phyloP scores from a whole-genome alignment of 805 yeast genomes.

The Metschnikowia peoriensis region DNA sequence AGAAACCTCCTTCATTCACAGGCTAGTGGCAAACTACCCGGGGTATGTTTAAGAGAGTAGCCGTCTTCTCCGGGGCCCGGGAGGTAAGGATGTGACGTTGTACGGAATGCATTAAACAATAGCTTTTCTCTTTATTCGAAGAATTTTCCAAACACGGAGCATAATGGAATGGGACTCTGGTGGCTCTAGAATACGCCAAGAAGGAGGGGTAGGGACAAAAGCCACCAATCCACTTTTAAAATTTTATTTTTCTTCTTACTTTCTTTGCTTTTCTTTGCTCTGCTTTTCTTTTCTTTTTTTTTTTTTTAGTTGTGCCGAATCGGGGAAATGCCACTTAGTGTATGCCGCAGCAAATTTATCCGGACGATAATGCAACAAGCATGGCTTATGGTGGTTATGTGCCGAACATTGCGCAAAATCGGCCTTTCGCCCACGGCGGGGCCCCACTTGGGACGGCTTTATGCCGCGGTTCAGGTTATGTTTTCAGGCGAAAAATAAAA shows the following conservation, averaged over 20 bases:
- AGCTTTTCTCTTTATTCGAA: not conserved
- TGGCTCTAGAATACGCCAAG: not conserved
- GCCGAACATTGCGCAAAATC: not conserved
- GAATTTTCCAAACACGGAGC: not conserved
- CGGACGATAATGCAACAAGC: not conserved
- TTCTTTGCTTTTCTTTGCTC: not conserved
- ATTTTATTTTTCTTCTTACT: too few relatives aligned
- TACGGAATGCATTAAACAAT: not conserved
- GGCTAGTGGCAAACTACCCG: not conserved
- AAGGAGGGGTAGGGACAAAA: not conserved
- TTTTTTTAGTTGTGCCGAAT: not conserved
- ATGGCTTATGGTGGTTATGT: not conserved
- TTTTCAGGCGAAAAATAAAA: not conserved
- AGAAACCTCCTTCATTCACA: not conserved
- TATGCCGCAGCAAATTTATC: not conserved
- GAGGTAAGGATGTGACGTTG: constrained; percentile 1
- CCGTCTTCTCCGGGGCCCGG: not conserved
- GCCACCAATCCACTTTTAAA: not conserved
- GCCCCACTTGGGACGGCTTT: not conserved
- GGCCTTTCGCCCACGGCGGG: not conserved
- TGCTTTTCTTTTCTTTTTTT: too few relatives aligned
- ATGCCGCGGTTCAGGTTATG: not conserved
- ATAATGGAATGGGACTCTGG: not conserved
- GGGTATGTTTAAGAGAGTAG: not conserved
- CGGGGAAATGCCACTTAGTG: not conserved